Conservation (phyloP, 495 filamentous ascomycete species). For the Penicillium riverlandense region DNA sequence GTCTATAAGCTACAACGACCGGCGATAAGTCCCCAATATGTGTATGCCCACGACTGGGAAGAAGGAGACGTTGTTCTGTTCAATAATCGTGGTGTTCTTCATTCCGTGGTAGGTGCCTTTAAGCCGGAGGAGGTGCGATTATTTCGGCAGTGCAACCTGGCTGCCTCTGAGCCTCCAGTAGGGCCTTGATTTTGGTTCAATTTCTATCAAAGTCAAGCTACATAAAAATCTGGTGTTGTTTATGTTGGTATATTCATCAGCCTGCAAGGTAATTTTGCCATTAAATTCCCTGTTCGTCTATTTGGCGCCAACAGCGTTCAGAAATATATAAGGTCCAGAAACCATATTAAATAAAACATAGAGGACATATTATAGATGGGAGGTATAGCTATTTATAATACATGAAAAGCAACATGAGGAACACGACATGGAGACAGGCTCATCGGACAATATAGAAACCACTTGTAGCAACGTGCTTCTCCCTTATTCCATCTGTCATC, state of each 20-base stretch:
- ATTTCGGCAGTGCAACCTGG: constrained; percentile 71
- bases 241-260: neutral
- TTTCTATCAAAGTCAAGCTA: neutral
- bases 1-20: constrained; percentile 64
- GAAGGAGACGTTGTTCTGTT: constrained; percentile 68
- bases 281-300: too few relatives aligned
- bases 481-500: constrained; percentile 37
- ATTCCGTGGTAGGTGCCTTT: constrained; percentile 69
- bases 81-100: constrained; percentile 64
- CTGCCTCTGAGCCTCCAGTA: constrained; percentile 31
- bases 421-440: neutral
- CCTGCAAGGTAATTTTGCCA: too few relatives aligned
- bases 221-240: neutral
- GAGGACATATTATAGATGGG: constrained; percentile 1
- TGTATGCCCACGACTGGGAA: constrained; percentile 69
- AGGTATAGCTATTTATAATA: neutral
- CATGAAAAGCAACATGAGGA: neutral
- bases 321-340: too few relatives aligned
- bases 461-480: constrained; percentile 28
- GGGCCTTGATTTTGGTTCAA: constrained; percentile 7
- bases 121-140: constrained; percentile 60
- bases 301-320: too few relatives aligned
- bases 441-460: constrained; percentile 36
- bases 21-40: constrained; percentile 56
- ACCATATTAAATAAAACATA: neutral